Evolutionary conservation across 2,329 filamentous ascomycete species (phyloP).

Genomic region (Aspergillus costaricaensis): DNA sequence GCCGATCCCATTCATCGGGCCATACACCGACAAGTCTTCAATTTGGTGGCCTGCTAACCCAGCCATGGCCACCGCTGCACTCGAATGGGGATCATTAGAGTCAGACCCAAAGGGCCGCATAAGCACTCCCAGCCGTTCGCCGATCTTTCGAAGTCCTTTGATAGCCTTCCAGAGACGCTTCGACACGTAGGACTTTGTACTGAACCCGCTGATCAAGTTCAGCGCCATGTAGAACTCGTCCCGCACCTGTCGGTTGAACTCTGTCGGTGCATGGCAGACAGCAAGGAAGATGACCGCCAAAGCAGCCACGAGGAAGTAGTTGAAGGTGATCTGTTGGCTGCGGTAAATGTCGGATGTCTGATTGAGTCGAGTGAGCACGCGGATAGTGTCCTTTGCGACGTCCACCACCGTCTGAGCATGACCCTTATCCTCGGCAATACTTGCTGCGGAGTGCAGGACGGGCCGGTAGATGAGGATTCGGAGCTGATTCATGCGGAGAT

Average conservation of each 20-base stretch:
- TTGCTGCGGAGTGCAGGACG: constrained; percentile 79
- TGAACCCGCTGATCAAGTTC: constrained; percentile 64
- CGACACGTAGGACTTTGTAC: constrained; percentile 61
- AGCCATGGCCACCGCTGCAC: constrained; percentile 66
- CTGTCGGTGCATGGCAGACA: constrained; percentile 63
- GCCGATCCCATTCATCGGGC: constrained; percentile 36
- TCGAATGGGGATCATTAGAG: constrained; percentile 59
- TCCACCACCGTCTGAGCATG: constrained; percentile 71
- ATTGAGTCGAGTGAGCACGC: constrained; percentile 62
- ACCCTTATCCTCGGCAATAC: constrained; percentile 73
- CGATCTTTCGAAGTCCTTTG: constrained; percentile 63
- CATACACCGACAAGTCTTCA: constrained; percentile 57
- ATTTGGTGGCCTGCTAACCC: constrained; percentile 64
- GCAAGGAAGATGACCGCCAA: constrained; percentile 66
- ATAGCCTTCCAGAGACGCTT: constrained; percentile 67
- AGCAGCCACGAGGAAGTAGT: constrained; percentile 67
- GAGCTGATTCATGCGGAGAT: constrained; percentile 85
- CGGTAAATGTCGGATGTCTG: constrained; percentile 65
- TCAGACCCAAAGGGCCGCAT: constrained; percentile 41
- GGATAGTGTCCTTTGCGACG: constrained; percentile 66
- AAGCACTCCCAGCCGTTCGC: constrained; percentile 60
- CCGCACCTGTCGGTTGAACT: constrained; percentile 62
- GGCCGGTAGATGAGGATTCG: constrained; percentile 87
- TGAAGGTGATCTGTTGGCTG: constrained; percentile 65
- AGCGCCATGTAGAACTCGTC: constrained; percentile 70